Evolutionary conservation across 257 asterid genomes (phyloP).

Genomic region (Nicotiana tabacum): DNA sequence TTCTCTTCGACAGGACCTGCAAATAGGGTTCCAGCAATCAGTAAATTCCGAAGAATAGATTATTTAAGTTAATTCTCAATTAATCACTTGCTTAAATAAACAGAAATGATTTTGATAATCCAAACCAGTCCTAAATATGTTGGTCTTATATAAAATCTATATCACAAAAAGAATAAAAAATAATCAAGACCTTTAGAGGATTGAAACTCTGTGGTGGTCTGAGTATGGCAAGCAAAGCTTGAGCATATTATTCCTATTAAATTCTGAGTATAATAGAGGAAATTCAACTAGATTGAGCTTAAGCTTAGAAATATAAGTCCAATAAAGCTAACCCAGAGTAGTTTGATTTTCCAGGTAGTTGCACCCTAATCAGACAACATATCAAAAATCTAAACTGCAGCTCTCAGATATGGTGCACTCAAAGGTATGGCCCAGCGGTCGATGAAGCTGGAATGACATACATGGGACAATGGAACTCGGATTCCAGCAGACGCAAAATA

Average conservation of each 20-base stretch:
- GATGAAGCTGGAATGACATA: neutral
- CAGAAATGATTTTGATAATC: neutral
- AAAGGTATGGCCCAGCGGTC: neutral
- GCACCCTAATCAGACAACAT: neutral
- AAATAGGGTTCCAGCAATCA: constrained; percentile 6
- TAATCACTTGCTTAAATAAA: neutral
- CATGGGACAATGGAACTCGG: neutral
- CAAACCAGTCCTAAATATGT: neutral
- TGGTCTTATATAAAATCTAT: neutral
- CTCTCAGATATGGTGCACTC: neutral
- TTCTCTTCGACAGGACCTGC: constrained; percentile 83
- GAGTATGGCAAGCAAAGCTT: neutral
- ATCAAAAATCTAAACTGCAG: neutral
- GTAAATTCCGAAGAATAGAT: neutral
- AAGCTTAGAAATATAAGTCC: too few species aligned
- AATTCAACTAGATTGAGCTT: too few species aligned
- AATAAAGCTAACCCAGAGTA: too few species aligned
- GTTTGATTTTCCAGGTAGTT: neutral
- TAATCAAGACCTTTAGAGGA: neutral
- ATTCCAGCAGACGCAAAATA: neutral
- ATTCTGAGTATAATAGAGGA: neutral
- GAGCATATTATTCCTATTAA: neutral
- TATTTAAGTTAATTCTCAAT: neutral
- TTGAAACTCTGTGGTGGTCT: neutral
- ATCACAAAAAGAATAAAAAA: too few species aligned